Conservation (phyloP, 2,329 filamentous ascomycete species). For the Talaromyces albobiverticillius region DNA sequence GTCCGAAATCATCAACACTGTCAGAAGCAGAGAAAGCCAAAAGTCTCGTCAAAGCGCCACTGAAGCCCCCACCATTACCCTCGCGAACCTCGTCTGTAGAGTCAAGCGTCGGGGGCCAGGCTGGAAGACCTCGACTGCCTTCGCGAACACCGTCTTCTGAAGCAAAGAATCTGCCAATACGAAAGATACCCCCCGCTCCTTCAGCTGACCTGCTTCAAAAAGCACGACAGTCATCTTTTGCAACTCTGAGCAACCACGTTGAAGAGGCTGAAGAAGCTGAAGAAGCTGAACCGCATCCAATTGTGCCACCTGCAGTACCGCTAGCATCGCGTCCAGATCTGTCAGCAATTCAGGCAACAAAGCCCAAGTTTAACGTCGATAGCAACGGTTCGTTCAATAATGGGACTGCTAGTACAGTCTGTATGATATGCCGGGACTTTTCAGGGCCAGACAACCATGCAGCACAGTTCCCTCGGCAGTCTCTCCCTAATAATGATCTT, state of each 20-base stretch:
- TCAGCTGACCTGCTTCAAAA: slow-evolving; percentile 34
- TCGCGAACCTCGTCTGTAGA: slow-evolving; percentile 10
- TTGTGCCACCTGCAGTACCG: slow-evolving; percentile 51
- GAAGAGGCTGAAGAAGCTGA: slow-evolving; percentile 21
- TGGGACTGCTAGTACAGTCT: slow-evolving; percentile 41
- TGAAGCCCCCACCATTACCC: slow-evolving; percentile 9
- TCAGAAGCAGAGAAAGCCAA: slow-evolving; percentile 13
- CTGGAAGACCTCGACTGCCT: slow-evolving; percentile 4
- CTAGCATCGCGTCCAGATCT: slow-evolving; percentile 57
- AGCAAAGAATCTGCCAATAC: slow-evolving; percentile 11
- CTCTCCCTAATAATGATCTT: slow-evolving; percentile 66
- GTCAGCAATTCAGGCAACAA: slow-evolving; percentile 53
- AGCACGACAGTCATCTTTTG: slow-evolving; percentile 46
- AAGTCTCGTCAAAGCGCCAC: not conserved
- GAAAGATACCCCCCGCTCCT: slow-evolving; percentile 33
- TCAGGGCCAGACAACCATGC: slow-evolving; percentile 76
- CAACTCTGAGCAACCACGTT: slow-evolving; percentile 42
- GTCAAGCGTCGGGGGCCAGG: not conserved
- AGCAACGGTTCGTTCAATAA: slow-evolving; percentile 11
- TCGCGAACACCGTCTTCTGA: slow-evolving; percentile 5
- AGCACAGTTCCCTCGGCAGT: slow-evolving; percentile 68
- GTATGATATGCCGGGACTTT: slow-evolving; percentile 84
- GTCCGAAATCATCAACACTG: slow-evolving; percentile 19
- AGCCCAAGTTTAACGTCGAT: slow-evolving; percentile 39
- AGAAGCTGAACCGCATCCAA: slow-evolving; percentile 19